These are phyloP conservation scores for Zygnema cylindricum DNA, from an alignment of 139 green algal species.

Conservation along the genomic window DNA sequence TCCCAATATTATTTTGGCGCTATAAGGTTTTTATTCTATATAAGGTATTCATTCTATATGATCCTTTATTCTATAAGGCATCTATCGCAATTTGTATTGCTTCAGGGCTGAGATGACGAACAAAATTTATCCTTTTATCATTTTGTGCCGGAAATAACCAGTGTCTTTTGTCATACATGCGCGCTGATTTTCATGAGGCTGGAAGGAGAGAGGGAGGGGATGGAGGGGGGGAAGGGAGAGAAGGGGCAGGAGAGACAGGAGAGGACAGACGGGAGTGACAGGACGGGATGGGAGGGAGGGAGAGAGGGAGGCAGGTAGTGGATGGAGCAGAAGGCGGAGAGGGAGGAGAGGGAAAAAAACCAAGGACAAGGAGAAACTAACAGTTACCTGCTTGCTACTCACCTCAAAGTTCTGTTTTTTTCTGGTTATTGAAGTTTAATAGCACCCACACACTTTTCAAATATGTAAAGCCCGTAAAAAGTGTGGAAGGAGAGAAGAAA, in stretches of 20 bases:
- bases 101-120: background rate
- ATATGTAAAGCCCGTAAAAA: too few relatives aligned
- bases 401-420: too few relatives aligned
- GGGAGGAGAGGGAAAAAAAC: background rate
- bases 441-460: too few relatives aligned
- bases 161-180: background rate
- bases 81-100: background rate
- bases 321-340: background rate
- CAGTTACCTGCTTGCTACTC: too few relatives aligned
- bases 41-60: too few relatives aligned
- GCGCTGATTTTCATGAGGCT: background rate
- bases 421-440: too few relatives aligned
- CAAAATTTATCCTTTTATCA: background rate
- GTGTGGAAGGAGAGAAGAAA: too few relatives aligned
- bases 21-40: too few relatives aligned
- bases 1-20: too few relatives aligned
- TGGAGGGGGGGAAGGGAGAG: too few relatives aligned
- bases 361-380: background rate
- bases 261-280: background rate
- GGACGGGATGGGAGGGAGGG: background rate
- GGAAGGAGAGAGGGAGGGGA: slow-evolving; percentile 15
- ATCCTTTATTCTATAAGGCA: background rate
- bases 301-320: background rate
- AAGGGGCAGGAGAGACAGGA: background rate
- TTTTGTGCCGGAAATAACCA: background rate